Evolutionary conservation across 306 rosid genomes (phyloP).

Genomic region (Senna siamea): DNA sequence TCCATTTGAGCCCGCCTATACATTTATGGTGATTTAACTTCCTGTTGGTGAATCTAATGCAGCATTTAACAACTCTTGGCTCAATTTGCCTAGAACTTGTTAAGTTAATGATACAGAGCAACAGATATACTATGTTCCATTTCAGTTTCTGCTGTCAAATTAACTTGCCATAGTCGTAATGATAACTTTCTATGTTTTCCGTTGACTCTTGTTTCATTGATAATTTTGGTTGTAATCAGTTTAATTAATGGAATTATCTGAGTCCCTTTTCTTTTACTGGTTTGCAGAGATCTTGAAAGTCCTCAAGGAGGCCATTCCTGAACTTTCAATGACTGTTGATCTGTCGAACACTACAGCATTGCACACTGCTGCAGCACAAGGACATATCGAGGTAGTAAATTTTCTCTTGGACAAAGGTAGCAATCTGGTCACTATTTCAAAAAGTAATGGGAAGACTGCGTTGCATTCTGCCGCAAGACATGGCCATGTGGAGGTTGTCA

Average conservation of each 20-base stretch:
- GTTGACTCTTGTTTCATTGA: not conserved
- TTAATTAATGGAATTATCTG: conserved; percentile 22
- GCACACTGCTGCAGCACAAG: conserved; percentile 84
- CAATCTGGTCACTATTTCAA: conserved; percentile 58
- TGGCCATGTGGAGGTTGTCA: conserved; percentile 65
- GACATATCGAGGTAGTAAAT: conserved; percentile 61
- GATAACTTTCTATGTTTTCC: conserved; percentile 26
- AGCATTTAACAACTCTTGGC: conserved; percentile 23
- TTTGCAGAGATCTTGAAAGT: conserved; percentile 70
- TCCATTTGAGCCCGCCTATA: conserved; percentile 3
- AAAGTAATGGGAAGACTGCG: conserved; percentile 78
- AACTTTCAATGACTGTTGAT: conserved; percentile 79
- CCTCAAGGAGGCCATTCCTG: conserved; percentile 65
- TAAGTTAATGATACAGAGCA: conserved; percentile 25
- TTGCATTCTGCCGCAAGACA: conserved; percentile 82
- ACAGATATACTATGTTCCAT: too few species aligned
- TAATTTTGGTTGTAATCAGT: conserved; percentile 8
- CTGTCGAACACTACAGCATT: conserved; percentile 73
- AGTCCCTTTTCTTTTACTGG: conserved; percentile 30
- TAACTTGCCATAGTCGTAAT: too few species aligned
- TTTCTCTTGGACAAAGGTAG: conserved; percentile 59
- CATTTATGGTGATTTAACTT: conserved; percentile 11
- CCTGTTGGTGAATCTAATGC: conserved; percentile 31
- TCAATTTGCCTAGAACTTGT: not conserved
- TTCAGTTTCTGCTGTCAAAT: conserved; percentile 3